Evolutionary conservation across 2,329 filamentous ascomycete genomes (phyloP).

Genomic region (Myriosclerotinia duriaeana): DNA sequence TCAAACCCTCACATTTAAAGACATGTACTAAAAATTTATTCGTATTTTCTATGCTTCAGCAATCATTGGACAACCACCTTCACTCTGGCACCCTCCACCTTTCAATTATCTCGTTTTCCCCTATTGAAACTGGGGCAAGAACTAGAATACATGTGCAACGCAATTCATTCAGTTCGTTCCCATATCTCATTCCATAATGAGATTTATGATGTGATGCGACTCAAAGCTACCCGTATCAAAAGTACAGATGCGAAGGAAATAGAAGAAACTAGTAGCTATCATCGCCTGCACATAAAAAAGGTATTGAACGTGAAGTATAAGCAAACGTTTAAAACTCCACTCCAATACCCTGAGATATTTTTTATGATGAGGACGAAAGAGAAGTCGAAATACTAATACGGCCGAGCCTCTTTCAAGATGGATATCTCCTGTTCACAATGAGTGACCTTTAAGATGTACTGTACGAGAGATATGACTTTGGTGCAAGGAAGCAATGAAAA

Average conservation of each 20-base stretch:
- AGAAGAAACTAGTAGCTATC: slow-evolving; percentile 38
- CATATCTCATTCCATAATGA: slow-evolving; percentile 15
- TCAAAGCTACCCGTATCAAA: slow-evolving; percentile 34
- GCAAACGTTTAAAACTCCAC: slow-evolving; percentile 39
- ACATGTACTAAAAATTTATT: slow-evolving; percentile 14
- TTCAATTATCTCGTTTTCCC: slow-evolving; percentile 34
- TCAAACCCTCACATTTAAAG: slow-evolving; percentile 1
- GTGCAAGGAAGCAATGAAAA: slow-evolving; percentile 33
- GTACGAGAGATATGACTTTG: slow-evolving; percentile 39
- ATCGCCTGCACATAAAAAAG: slow-evolving; percentile 35
- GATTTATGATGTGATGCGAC: slow-evolving; percentile 36
- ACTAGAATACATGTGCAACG: slow-evolving; percentile 42
- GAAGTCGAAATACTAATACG: slow-evolving; percentile 34
- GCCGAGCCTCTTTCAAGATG: slow-evolving; percentile 26
- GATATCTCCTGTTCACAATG: slow-evolving; percentile 36
- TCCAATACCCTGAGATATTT: slow-evolving; percentile 31
- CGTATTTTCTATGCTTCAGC: slow-evolving; percentile 18
- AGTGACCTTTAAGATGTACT: slow-evolving; percentile 40
- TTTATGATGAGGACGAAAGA: slow-evolving; percentile 24
- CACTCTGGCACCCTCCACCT: slow-evolving; percentile 26
- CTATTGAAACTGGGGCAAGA: slow-evolving; percentile 24
- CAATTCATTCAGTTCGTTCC: slow-evolving; percentile 31
- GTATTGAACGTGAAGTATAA: slow-evolving; percentile 36
- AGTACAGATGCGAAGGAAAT: slow-evolving; percentile 40
- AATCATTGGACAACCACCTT: slow-evolving; percentile 6